Base-by-base conservation (phyloP, 2,329 filamentous ascomycete genomes). In the Uncinocarpus reesii region DNA sequence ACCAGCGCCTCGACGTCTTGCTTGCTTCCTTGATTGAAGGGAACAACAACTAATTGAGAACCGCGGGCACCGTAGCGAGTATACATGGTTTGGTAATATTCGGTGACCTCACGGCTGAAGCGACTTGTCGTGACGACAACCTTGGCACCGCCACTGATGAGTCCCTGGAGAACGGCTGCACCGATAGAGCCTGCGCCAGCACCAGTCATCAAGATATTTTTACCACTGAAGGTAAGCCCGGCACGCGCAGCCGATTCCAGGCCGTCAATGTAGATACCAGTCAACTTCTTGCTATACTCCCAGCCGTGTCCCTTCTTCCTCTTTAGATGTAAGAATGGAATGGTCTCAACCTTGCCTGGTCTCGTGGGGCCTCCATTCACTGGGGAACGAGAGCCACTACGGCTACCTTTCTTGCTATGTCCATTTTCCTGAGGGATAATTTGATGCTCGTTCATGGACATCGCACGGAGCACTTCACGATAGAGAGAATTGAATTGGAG, bases 211-310 rank as follows among this genome's bases (percentile, higher is more conserved):
- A 98, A 79, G 41, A 85, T 90, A 62, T 96, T 86, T 76, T 95
- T 96, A 71, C 85, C 87, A 64, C 88, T 79, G 74, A 94, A 98
- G 40, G 82, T 92, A 51, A 98, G 81, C 66, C 92, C 92, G 48
- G 80, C 76, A 60, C 81, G 84, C 55, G 92, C 92, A 56, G 89
- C 88, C 54, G 89, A 79, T 71, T 95, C 89, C 26, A 98, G 71
- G 53, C 87, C 88, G 64, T 95, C 87, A 28, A 98, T 79, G 65
- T 98, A 98, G 58, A 89, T 70, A 49, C 86, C 85, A 20, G 92
- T 96, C 50, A 98, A 79, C 74, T 93, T 95, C 78, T 96, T 98
- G 80, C 87, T 96, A 75, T 96, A 98, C 63, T 96, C 89, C 92
- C 92, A 98, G 53, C 90, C 90, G 61, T 95, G 84, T 47, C 86